These are phyloP conservation scores for Termitomyces sp. DNA, from an alignment of 768 basidiomycete genomes.

Conservation along the genomic window DNA sequence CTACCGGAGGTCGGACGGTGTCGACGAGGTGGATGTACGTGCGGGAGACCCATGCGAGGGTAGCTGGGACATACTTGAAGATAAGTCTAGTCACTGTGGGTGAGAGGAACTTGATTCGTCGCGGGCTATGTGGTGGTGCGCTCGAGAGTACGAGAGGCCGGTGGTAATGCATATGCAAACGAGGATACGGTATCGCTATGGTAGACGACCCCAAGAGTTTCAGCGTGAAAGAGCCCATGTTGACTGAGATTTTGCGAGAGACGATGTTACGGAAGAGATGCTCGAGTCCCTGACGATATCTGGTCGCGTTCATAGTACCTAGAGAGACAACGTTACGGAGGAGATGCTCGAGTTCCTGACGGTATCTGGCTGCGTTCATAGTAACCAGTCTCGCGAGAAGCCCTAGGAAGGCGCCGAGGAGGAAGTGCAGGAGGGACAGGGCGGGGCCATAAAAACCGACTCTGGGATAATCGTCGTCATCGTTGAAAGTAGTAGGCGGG, in stretches of 20 bases:
- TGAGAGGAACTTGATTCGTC: not conserved
- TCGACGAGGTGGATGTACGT: not conserved
- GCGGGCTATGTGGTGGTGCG: not conserved
- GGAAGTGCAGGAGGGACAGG: not conserved
- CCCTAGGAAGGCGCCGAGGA: not conserved
- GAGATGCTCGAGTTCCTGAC: not conserved
- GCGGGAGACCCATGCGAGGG: not conserved
- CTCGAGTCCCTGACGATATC: not conserved
- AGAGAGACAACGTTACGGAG: no score
- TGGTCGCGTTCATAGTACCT: not conserved
- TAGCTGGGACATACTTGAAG: not conserved
- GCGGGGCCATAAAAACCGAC: not conserved
- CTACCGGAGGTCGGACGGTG: not conserved
- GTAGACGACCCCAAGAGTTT: not conserved
- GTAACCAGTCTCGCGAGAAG: not conserved
- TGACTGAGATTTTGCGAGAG: not conserved
- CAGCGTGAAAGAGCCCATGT: not conserved
- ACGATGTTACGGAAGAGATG: not conserved
- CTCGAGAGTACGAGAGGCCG: not conserved
- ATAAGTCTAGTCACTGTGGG: not conserved
- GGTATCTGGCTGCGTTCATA: not conserved
- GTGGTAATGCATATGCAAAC: no score
- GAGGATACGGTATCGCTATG: not conserved
- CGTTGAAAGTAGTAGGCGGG: not conserved
- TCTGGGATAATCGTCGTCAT: not conserved